phyloP scores from a whole-genome alignment of 768 basidiomycete genomes.

The Rhodotorula taiwanensis region DNA sequence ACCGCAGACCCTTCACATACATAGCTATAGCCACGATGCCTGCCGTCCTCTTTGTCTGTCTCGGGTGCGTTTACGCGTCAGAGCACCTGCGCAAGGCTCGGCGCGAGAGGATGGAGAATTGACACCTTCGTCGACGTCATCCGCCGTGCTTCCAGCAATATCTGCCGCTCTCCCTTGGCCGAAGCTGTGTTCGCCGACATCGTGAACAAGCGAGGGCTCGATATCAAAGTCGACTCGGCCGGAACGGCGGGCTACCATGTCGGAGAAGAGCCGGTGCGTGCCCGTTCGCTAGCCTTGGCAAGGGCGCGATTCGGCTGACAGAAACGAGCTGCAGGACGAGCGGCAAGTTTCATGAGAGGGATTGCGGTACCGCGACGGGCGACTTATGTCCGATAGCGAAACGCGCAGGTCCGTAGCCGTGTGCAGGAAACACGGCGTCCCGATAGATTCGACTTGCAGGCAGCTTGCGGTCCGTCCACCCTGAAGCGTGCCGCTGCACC shows the following conservation, averaged over 20 bases:
- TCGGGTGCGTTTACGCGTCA: constrained; percentile 12
- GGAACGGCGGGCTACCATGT: constrained; percentile 71
- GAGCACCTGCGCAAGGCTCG: too few species aligned
- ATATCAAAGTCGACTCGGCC: constrained; percentile 21
- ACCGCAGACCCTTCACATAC: neutral
- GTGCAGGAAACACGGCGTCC: constrained; percentile 47
- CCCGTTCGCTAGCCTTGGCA: neutral
- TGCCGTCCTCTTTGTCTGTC: constrained; percentile 7
- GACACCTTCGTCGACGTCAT: too few species aligned
- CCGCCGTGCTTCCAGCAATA: constrained; percentile 1
- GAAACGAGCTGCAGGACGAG: neutral
- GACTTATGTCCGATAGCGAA: too few species aligned
- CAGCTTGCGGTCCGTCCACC: constrained; percentile 56
- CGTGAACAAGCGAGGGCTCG: constrained; percentile 13
- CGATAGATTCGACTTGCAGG: constrained; percentile 14
- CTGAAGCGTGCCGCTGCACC: neutral
- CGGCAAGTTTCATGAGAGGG: too few species aligned
- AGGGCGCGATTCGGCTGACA: neutral
- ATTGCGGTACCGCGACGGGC: too few species aligned
- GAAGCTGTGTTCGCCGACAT: constrained; percentile 46
- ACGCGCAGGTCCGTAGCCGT: constrained; percentile 60
- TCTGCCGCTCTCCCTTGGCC: constrained; percentile 21
- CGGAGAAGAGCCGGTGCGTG: constrained; percentile 75
- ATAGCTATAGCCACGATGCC: neutral
- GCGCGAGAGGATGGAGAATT: too few species aligned